Evolutionary conservation across 1,284 basidiomycete species (phyloP), one percentile per base, ranked within the genome.

Genomic region (Cutaneotrichosporon mucoides): DNA sequence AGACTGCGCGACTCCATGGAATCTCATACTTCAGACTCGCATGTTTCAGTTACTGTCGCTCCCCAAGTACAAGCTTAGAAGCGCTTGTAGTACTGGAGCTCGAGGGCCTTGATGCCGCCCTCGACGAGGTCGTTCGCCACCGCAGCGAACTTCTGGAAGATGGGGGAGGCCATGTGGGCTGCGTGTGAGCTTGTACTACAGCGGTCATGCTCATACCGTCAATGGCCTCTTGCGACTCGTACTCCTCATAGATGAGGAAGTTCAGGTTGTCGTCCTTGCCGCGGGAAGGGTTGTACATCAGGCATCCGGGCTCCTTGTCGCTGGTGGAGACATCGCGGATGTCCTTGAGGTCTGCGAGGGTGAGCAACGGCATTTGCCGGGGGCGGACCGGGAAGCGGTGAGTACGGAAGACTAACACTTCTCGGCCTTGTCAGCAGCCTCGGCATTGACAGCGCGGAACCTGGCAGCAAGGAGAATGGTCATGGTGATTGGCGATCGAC

Each of bases 191-290:
- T 6, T 5, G 5, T 10, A 12, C 15, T 11, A 40, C 38, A 9
- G 38, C 38, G 38, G 12, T 40, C 38, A 40, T 9, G 8, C 8
- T 40, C 61, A 49, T 51, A 62, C 61, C 52, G 13, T 59, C 35
- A 3, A 59, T 15, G 12, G 61, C 61, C 1, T 46, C 61, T 46
- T 59, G 24, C 24, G 44, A 43, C 36, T 41, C 55, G 52, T 62
- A 62, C 57, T 62, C 61, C 57, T 62, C 61, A 37, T 49, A 62
- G 12, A 62, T 41, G 46, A 42, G 40, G 46, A 59, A 62, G 40
- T 47, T n/a, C 36, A 59, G 61, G 13, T 50, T 53, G 61, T 62
- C 61, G 13, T 49, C 41, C 42, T 34, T 50, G 44, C 46, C 36
- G 34, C 55, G 46, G 8, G 54, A 45, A 9, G 57, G 55, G 40